Conservation (phyloP, 768 basidiomycete species). For the Russula vinacea region DNA sequence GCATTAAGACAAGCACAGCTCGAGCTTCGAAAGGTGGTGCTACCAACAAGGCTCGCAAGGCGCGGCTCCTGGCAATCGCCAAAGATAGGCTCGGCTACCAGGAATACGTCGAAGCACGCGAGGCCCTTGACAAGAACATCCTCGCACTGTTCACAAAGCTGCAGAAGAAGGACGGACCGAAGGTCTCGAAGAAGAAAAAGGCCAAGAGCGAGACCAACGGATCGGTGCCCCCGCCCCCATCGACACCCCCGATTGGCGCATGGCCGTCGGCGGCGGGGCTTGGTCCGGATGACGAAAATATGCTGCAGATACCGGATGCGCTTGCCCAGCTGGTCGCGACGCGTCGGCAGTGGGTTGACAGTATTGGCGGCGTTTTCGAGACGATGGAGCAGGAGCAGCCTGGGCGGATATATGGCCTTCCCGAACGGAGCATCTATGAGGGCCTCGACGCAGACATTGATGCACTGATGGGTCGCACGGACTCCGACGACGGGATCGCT, state of each 20-base stretch:
- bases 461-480: slow-evolving; percentile 36
- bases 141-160: slow-evolving; percentile 68
- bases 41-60: slow-evolving; percentile 80
- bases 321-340: slow-evolving; percentile 71
- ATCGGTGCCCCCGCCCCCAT: slow-evolving; percentile 26
- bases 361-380: slow-evolving; percentile 72
- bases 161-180: slow-evolving; percentile 76
- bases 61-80: slow-evolving; percentile 68
- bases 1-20: slow-evolving; percentile 86
- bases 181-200: slow-evolving; percentile 72
- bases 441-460: slow-evolving; percentile 67
- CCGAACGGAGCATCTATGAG: slow-evolving; percentile 67
- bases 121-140: slow-evolving; percentile 85
- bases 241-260: slow-evolving; percentile 44
- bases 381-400: slow-evolving; percentile 61
- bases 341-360: slow-evolving; percentile 74
- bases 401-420: slow-evolving; percentile 77
- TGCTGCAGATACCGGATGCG: slow-evolving; percentile 61
- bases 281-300: slow-evolving; percentile 62
- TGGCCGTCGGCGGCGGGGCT: slow-evolving; percentile 72
- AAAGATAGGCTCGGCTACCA: slow-evolving; percentile 86
- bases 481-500: slow-evolving; percentile 31
- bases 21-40: slow-evolving; percentile 73
- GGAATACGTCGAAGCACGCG: slow-evolving; percentile 83
- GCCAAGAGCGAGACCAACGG: slow-evolving; percentile 34